Percentiles rank a stretch among this genome's conserved stretches.
Evolutionary conservation across 495 filamentous ascomycete genomes (phyloP).

Genomic region (Lichenothelia convexa): DNA sequence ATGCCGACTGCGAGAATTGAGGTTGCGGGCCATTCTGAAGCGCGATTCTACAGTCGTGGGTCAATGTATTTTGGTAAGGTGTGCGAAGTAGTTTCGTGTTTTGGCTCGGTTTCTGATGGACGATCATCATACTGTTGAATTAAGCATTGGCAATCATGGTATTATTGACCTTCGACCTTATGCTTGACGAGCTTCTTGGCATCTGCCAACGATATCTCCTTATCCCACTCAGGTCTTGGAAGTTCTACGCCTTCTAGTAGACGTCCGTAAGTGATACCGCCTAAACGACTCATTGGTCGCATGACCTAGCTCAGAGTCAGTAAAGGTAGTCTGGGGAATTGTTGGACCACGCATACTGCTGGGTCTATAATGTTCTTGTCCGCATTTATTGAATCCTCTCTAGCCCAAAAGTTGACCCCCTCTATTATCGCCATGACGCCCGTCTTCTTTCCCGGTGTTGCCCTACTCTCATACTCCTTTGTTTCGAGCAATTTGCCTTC

Average conservation of each 20-base stretch:
- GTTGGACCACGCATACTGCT: conserved; percentile 14
- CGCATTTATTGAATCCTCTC: conserved; percentile 75
- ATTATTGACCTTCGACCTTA: conserved; percentile 13
- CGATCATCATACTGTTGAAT: too few relatives aligned
- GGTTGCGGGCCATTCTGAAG: too few relatives aligned
- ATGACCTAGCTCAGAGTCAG: conserved; percentile 22
- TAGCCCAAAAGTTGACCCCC: conserved; percentile 71
- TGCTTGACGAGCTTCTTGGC: conserved; percentile 24
- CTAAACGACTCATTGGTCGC: conserved; percentile 58
- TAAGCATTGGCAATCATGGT: too few relatives aligned
- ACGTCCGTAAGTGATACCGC: conserved; percentile 69
- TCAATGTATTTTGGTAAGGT: too few relatives aligned
- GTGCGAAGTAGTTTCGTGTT: too few relatives aligned
- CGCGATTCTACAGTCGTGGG: too few relatives aligned
- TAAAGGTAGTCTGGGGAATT: not conserved
- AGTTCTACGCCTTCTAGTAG: conserved; percentile 58
- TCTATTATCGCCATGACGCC: conserved; percentile 63
- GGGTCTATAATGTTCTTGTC: conserved; percentile 54
- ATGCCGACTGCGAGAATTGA: too few relatives aligned
- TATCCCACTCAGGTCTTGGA: conserved; percentile 47
- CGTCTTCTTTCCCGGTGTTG: conserved; percentile 49
- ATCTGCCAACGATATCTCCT: conserved; percentile 13
- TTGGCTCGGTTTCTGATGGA: too few relatives aligned
- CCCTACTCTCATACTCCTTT: conserved; percentile 56
- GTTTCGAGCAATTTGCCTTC: conserved; percentile 60